phyloP scores from a whole-genome alignment of 306 rosid species.

The Castanea sativa region DNA sequence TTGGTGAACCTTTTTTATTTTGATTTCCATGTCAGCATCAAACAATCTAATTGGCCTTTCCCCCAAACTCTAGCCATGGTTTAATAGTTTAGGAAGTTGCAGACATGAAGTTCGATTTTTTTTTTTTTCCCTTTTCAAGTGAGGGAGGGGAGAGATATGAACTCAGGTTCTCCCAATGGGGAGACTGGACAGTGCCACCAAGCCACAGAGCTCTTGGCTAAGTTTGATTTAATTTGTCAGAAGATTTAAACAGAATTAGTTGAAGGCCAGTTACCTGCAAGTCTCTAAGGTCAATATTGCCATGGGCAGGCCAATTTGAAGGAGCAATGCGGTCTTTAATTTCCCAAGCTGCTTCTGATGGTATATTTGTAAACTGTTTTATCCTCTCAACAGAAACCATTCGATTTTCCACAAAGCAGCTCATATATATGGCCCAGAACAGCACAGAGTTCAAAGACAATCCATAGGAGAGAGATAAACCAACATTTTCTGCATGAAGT shows the following conservation, averaged over 20 bases:
- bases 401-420: slow-evolving; percentile 87
- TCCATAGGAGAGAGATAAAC: slow-evolving; percentile 87
- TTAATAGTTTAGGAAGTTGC: too few species aligned
- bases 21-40: neutral
- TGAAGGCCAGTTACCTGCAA: slow-evolving; percentile 55
- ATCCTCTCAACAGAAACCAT: slow-evolving; percentile 98
- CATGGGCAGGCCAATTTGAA: slow-evolving; percentile 78
- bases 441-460: slow-evolving; percentile 68
- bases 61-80: neutral
- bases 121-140: too few species aligned
- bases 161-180: neutral
- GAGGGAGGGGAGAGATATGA: too few species aligned
- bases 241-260: neutral
- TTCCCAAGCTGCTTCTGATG: slow-evolving; percentile 80
- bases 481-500: slow-evolving; percentile 66
- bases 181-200: neutral
- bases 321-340: slow-evolving; percentile 65
- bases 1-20: neutral
- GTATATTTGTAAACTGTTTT: slow-evolving; percentile 72
- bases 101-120: too few species aligned
- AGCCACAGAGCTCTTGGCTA: too few species aligned
- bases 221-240: slow-evolving; percentile 4
- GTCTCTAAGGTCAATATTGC: slow-evolving; percentile 73
- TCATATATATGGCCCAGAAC: slow-evolving; percentile 79
- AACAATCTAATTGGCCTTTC: neutral